Evolutionary conservation across 2,329 filamentous ascomycete species (phyloP), one percentile per base, ranked within the genome.

Genomic region (Alternaria tenuissima): DNA sequence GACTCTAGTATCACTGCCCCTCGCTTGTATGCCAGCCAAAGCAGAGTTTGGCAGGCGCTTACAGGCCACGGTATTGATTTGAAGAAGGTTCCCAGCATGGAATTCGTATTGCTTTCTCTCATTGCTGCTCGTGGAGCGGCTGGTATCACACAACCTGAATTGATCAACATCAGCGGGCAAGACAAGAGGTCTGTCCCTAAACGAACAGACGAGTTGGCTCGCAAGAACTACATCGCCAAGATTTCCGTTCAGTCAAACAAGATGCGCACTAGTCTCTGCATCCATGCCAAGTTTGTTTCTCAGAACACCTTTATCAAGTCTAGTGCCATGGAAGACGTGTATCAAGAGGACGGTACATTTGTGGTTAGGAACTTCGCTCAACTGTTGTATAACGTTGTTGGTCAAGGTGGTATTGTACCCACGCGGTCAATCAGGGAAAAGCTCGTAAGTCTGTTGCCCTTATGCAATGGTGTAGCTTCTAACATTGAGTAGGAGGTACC

Each of bases 121-220:
- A 88, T 90, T 63, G 86, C 86, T 7, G 81, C 83, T 9, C 79
- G 79, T 56, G 85, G 86, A 43, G 76, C 80, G 18, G 73, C 79
- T 16, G 88, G 88, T 6, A 85, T 90, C 44, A 72, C 85, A 3
- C 88, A 90, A 69, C 83, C 86, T 2, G 82, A 87, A 2, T 74
- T 89, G 38, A 81, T 82, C 41, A 78, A 75, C 53, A 67, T 85
- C 22, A 87, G 85, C 63, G 85, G 85, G 6, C 88, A 90, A 75
- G 87, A 90, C 72, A 89, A 89, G 70, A 82, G 87, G 46, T 90
- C 88, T 1, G 84, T 89, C 3, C 88, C 88, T 1, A 82, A 85
- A 62, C 81, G 88, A 39, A 90, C 88, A 3, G 85, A 88, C 62
- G 75, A 79, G 3, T 78, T 90, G 39, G 80, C 82, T 6, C 74